Conservation (phyloP, 306 rosid genomes). For the Rosa persica region DNA sequence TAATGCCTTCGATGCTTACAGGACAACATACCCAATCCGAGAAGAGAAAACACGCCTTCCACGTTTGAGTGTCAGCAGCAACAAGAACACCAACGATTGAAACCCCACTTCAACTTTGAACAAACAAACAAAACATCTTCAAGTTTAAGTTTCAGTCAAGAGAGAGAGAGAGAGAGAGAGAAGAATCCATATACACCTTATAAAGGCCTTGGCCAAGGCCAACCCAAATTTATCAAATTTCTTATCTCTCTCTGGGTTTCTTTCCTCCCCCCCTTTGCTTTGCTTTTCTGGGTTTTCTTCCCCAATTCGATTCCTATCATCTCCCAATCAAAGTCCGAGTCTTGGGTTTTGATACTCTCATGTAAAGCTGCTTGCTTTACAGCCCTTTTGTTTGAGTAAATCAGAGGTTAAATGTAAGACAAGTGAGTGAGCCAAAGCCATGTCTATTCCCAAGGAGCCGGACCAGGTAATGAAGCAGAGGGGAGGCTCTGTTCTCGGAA, state of each 20-base stretch:
- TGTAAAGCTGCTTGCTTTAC: background rate
- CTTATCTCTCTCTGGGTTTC: background rate
- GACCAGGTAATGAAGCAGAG: conserved; percentile 81
- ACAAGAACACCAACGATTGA: background rate
- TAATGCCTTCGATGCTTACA: background rate
- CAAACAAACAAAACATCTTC: background rate
- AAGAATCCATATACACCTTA: background rate
- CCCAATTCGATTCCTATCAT: background rate
- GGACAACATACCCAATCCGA: background rate
- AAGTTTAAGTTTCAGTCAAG: background rate
- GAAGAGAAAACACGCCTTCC: background rate
- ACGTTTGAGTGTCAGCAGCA: background rate
- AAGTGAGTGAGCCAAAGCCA: conserved; percentile 16
- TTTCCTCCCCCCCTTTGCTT: background rate
- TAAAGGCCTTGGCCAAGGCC: background rate
- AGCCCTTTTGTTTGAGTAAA: too few relatives aligned
- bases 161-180: background rate
- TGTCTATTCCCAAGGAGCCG: conserved; percentile 56
- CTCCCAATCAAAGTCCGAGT: background rate
- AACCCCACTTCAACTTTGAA: background rate
- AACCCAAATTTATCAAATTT: background rate
- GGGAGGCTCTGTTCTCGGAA: conserved; percentile 83
- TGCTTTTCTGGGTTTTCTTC: background rate
- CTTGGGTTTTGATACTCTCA: background rate
- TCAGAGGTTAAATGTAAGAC: too few relatives aligned